Evolutionary conservation across 2,329 filamentous ascomycete genomes (phyloP), one percentile per base, ranked within the genome.

Genomic region (Dothideomycetes sp.): DNA sequence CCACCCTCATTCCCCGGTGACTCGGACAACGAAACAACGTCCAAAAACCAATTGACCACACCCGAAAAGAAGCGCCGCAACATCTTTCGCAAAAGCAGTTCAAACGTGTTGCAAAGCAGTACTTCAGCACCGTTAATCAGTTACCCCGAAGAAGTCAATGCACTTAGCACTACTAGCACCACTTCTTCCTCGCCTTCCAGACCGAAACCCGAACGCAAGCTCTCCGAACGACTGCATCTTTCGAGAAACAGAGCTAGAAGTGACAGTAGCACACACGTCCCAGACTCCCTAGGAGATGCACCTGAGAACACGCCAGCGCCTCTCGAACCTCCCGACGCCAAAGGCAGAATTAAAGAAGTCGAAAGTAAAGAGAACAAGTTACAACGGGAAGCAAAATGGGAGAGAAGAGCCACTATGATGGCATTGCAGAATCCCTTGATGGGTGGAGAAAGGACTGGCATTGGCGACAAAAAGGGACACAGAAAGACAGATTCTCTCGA

Each of bases 341-440:
- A 43, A 16, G 32, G 43, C 36, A 34, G 28, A 13, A 28, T 34
- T 7, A 40, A 40, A 32, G 42, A 44, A 36, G 20, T 11, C 8
- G 35, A 44, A 16, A 33, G 19, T 23, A 40, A 35, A 16, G 35
- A 44, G 12, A 37, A 28, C 28, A 38, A 31, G 22, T 17, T 32
- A 48, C 70, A 73, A 18, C 65, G 68, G 37, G 83, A 93, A 67
- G 76, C 77, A 45, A 74, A 82, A 63, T 98, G 91, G 91, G 91
- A 96, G 70, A 81, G 84, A 66, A 74, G 89, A 45, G 91, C 91
- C 19, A 95, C 88, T n/a, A 76, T 93, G 45, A 68, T 96, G 49
- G 89, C 85, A 22, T n/a, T 45, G 68, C 70, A 47, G 25, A 58
- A 52, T 44, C 64, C 68, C 35, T 58, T 67, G 46, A 67, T 59